Evolutionary conservation across 805 yeast species (phyloP).

Genomic region (Metschnikowia gelsemii): DNA sequence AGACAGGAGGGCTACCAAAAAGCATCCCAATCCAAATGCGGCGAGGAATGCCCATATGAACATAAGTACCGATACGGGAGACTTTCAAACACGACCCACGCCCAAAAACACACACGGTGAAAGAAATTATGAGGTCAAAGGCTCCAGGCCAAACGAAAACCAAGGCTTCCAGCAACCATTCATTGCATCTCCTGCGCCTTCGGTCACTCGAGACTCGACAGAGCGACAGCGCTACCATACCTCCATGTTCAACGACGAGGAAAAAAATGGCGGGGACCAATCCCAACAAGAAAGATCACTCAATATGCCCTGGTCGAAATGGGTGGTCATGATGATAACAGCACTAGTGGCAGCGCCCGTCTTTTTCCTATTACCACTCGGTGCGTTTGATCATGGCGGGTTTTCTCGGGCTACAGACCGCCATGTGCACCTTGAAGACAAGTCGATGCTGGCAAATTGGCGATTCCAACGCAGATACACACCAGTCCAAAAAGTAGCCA

Average conservation of each 20-base stretch:
- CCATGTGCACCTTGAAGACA: conserved; percentile 6
- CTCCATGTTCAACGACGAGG: conserved; percentile 8
- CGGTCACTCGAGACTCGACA: conserved; percentile 15
- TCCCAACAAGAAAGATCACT: conserved; percentile 1
- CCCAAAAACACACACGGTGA: too few species aligned
- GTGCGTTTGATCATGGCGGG: conserved; percentile 34
- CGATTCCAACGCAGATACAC: conserved; percentile 16
- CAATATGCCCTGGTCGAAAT: conserved; percentile 20
- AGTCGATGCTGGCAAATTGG: conserved; percentile 9
- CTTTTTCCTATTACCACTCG: conserved; percentile 36
- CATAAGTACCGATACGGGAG: too few species aligned
- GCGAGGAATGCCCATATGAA: too few species aligned
- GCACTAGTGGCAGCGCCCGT: conserved; percentile 40
- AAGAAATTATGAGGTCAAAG: not conserved
- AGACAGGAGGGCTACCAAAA: too few species aligned
- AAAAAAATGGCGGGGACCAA: not conserved
- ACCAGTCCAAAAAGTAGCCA: conserved; percentile 30
- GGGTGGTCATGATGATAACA: conserved; percentile 28
- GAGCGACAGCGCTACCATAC: conserved; percentile 7
- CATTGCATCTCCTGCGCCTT: conserved; percentile 13
- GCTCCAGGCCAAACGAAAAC: not conserved
- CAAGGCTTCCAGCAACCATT: not conserved
- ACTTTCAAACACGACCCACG: too few species aligned
- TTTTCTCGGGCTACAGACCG: conserved; percentile 14
- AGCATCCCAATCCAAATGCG: too few species aligned